Base-by-base conservation (phyloP, 1,284 basidiomycete genomes). In the Tilletia setariae region DNA sequence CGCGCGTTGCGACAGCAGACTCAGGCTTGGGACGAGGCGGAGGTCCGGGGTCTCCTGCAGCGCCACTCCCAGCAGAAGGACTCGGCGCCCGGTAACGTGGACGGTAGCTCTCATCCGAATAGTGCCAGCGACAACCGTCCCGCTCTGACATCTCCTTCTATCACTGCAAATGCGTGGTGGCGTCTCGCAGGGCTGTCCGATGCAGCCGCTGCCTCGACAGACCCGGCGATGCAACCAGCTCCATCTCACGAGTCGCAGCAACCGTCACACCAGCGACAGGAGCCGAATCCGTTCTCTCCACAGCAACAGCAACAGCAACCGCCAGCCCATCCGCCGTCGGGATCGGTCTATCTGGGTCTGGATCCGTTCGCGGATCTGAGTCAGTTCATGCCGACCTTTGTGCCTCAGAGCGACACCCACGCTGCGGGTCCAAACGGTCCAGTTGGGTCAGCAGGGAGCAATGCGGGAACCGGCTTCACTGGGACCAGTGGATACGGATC, bases 11-110 rank as follows among this genome's bases (percentile, higher is more conserved):
- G 53, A 15, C 11, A 15, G 16, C 23, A 23, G 53, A 59, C 53
- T 21, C 53, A 59, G 53, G 11, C 53, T 21, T 59, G 53, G 53
- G 53, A 59, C 25, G 53, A 59, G 53, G 53, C n/a, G 9, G 53
- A 59, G 2, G 53, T 59, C 23, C 15, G 53, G 21, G 53, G 32
- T 21, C 21, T 56, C 3, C 25, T 16, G 53, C 23, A 53, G 49
- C 49, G 23, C 19, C 43, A 44, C 19, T 19, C 9, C 11, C 49
- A 59, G 21, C 23, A 59, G 53, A 23, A 25, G 23, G 53, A 30
- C 19, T 23, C 23, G 53, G 23, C 21, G 1, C 53, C 9, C 9
- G 23, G 23, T 59, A n/a, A n/a, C n/a, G n/a, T n/a, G n/a, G n/a
- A n/a, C n/a, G n/a, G n/a, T n/a, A n/a, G n/a, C n/a, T n/a, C n/a